Base-by-base conservation (phyloP, 139 green algal genomes). In the Tetraselmis striata region DNA sequence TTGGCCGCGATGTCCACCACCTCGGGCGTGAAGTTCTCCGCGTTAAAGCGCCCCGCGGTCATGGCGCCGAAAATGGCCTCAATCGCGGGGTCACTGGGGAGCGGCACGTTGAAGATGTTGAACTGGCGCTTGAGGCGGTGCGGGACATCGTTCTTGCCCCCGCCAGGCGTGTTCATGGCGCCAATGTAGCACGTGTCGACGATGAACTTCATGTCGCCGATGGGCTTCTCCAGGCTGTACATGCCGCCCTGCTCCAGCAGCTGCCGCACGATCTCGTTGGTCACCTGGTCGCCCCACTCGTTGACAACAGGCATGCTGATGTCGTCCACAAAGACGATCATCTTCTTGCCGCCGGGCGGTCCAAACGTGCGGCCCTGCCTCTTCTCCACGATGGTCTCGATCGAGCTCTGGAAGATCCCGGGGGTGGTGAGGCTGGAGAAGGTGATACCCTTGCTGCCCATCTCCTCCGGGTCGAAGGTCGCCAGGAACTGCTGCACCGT, bases 81-180 rank as follows among this genome's bases (percentile, higher is more conserved):
- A 87, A 98, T 96, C 83, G 92, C 90, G 59, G 92, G 92, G 0
- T 86, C 83, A 59, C 88, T 94, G 22, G 95, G 95, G 75, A 93
- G 84, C 28, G 95, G 95, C 80, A 98, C 92, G 82, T 96, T 94
- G 88, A 98, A 97, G 80, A 95, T 92, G 59, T 86, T 89, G 87
- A 98, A 98, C 85, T 98, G 95, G 81, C 95, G 92, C 90, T 98
- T 98, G 75, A 98, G 93, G 79, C 95, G 92, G 91, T 98, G 95
- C 82, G 95, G 95, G 28, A 98, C 90, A 86, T 98, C 95, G 84
- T 97, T 97, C 90, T 95, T 95, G 86, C 95, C 95, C 28, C 93
- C 95, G 29, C 91, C 94, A 29, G 95, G 95, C 26, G 86, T 85
- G 84, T 95, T 96, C 94, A 98, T 98, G 29, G 94, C 94, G 0